These are phyloP conservation scores for Phascolomyces articulosus DNA, from an alignment of 371 early-diverging fungal species.

Conservation along the genomic window DNA sequence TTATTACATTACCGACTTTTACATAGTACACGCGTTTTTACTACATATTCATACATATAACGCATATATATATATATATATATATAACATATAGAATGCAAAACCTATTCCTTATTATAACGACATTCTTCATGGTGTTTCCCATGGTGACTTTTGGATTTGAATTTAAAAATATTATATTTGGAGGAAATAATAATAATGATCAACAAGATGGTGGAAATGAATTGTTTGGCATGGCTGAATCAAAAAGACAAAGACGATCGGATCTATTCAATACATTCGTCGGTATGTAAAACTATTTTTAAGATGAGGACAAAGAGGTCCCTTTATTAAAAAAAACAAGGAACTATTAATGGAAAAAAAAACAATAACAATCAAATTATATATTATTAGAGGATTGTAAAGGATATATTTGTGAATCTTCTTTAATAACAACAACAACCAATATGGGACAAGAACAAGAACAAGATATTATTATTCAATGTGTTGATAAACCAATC, in stretches of 20 bases:
- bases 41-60: too few relatives aligned
- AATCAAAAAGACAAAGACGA: not conserved
- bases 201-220: not conserved
- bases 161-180: conserved; percentile 22
- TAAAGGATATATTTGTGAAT: not conserved
- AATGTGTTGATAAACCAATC: not conserved
- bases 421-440: not conserved
- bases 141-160: conserved; percentile 3
- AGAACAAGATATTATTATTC: not conserved
- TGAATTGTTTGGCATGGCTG: not conserved
- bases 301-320: too few relatives aligned
- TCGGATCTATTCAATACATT: not conserved
- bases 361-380: not conserved
- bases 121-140: not conserved
- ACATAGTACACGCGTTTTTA: too few relatives aligned
- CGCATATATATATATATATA: too few relatives aligned
- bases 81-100: too few relatives aligned
- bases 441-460: not conserved
- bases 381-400: not conserved
- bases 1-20: too few relatives aligned
- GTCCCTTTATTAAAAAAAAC: too few relatives aligned
- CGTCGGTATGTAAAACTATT: too few relatives aligned
- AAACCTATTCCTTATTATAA: not conserved
- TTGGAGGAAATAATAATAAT: conserved; percentile 5
- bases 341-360: not conserved